Evolutionary conservation across 2,329 filamentous ascomycete genomes (phyloP).

Genomic region (Fusarium domesticum): DNA sequence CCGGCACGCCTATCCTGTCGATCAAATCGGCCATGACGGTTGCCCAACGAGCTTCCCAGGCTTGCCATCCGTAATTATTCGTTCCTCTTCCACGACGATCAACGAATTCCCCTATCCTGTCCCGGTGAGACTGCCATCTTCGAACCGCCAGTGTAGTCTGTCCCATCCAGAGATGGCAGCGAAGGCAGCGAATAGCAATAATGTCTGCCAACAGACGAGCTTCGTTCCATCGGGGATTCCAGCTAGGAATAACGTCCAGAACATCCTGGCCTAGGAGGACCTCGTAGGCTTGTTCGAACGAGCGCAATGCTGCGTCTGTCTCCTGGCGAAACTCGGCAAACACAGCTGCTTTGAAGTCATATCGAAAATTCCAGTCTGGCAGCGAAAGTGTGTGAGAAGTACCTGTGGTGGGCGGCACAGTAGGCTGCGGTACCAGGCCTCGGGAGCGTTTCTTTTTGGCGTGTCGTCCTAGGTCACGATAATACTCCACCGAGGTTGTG

Average conservation of each 20-base stretch:
- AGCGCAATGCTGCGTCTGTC: slow-evolving; percentile 80
- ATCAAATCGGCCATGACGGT: slow-evolving; percentile 60
- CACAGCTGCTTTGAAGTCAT: slow-evolving; percentile 89
- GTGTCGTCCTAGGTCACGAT: slow-evolving; percentile 90
- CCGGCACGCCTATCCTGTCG: slow-evolving; percentile 51
- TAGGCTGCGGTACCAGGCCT: slow-evolving; percentile 74
- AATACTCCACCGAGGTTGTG: slow-evolving; percentile 78
- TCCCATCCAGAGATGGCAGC: slow-evolving; percentile 77
- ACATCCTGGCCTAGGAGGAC: slow-evolving; percentile 77
- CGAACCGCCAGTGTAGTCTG: slow-evolving; percentile 77
- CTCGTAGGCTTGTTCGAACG: slow-evolving; percentile 85
- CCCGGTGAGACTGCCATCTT: slow-evolving; percentile 75
- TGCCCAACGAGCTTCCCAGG: slow-evolving; percentile 80
- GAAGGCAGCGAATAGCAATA: slow-evolving; percentile 74
- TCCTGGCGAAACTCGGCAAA: slow-evolving; percentile 93
- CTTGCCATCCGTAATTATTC: slow-evolving; percentile 87
- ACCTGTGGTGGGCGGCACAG: slow-evolving; percentile 75
- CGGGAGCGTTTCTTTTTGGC: slow-evolving; percentile 82
- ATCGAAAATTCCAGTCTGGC: slow-evolving; percentile 88
- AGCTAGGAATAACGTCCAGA: slow-evolving; percentile 83
- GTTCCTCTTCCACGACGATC: slow-evolving; percentile 82
- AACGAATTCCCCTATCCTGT: slow-evolving; percentile 71
- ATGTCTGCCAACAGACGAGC: slow-evolving; percentile 83
- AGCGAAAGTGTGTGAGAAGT: slow-evolving; percentile 83
- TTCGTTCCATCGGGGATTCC: slow-evolving; percentile 89